Conservation (phyloP, 371 early-diverging fungal species). For the Smittium culicis region DNA sequence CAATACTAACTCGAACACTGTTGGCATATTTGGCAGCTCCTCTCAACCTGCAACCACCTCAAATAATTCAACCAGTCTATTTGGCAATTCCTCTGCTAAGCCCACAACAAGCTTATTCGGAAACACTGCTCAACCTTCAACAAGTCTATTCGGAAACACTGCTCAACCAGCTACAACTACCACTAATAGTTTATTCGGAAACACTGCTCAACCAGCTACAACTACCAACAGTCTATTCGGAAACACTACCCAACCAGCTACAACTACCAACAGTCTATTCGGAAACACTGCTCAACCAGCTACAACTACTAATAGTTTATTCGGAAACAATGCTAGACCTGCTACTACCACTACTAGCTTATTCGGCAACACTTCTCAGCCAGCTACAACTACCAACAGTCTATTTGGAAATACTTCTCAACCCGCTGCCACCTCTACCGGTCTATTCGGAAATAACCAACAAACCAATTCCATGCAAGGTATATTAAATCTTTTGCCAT, state of each 20-base stretch:
- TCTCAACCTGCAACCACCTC: too few species aligned
- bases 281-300: too few species aligned
- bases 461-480: background rate
- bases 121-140: too few species aligned
- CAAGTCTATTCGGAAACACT: too few species aligned
- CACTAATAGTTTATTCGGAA: too few species aligned
- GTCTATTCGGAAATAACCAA: conserved; percentile 3
- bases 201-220: background rate
- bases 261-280: background rate
- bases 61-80: too few species aligned
- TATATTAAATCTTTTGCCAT: background rate
- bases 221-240: too few species aligned
- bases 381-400: background rate
- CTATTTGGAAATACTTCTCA: background rate
- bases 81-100: too few species aligned
- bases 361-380: background rate
- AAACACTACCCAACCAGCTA: background rate
- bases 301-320: background rate
- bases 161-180: too few species aligned
- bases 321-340: background rate
- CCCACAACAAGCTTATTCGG: conserved; percentile 2
- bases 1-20: too few species aligned
- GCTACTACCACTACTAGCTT: background rate
- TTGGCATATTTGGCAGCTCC: too few species aligned
- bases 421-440: background rate